Conservation (phyloP, 2,329 filamentous ascomycete genomes). For the Ilyonectria robusta region DNA sequence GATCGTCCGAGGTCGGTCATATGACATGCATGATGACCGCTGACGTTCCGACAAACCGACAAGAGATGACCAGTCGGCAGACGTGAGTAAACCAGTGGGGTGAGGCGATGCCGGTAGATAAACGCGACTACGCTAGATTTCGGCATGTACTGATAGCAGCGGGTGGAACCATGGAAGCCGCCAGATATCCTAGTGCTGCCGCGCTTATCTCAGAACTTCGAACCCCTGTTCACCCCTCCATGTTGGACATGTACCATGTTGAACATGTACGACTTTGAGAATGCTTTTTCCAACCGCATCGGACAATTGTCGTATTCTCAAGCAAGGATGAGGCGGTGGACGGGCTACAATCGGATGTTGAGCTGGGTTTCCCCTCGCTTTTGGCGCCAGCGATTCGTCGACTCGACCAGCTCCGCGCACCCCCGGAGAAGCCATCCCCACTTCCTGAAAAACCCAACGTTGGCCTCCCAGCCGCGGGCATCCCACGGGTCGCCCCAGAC, state of each 20-base stretch:
- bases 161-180: background rate
- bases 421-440: conserved; percentile 56
- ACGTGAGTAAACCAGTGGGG: background rate
- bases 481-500: conserved; percentile 65
- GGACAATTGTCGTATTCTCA: background rate
- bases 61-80: background rate
- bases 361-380: conserved; percentile 25
- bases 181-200: conserved; percentile 9
- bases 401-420: conserved; percentile 53
- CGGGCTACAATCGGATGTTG: background rate
- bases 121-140: conserved; percentile 9
- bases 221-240: background rate
- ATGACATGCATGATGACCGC: no score
- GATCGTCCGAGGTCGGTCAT: background rate
- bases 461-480: conserved; percentile 61
- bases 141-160: background rate
- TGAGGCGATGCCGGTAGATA: conserved; percentile 11
- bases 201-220: conserved; percentile 4
- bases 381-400: conserved; percentile 53
- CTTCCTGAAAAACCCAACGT: conserved; percentile 58
- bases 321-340: background rate
- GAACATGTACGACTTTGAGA: background rate
- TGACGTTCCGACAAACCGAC: background rate
- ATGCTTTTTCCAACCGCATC: background rate
- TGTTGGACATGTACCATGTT: background rate